A percentile compares a stretch with the other conserved stretches of the same genome.
Evolutionary conservation across 805 yeast species (phyloP).

Genomic region (Saccharomycopsis schoenii): DNA sequence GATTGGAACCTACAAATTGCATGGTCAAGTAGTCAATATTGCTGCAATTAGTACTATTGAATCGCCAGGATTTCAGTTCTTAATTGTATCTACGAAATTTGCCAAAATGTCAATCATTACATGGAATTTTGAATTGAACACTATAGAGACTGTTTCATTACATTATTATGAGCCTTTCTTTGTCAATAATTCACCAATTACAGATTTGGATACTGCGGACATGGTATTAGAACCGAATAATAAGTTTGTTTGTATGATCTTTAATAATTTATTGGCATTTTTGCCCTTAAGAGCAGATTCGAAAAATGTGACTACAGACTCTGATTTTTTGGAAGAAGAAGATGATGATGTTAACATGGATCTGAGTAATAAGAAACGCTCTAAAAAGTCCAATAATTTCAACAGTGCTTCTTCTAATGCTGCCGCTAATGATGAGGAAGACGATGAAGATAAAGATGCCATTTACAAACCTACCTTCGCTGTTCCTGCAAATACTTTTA

Average conservation of each 20-base stretch:
- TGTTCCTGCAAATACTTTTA: conserved; percentile 29
- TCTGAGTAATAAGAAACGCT: conserved; percentile 5
- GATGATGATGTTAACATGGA: conserved; percentile 11
- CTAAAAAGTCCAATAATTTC: neutral
- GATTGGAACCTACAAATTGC: conserved; percentile 37
- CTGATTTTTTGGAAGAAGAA: conserved; percentile 7
- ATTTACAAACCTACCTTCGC: conserved; percentile 13
- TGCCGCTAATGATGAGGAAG: conserved; percentile 9
- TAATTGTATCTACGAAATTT: conserved; percentile 55
- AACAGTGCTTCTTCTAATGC: neutral
- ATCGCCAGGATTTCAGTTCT: conserved; percentile 33
- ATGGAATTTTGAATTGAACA: conserved; percentile 50
- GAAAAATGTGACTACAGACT: conserved; percentile 26
- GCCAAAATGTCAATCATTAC: conserved; percentile 72
- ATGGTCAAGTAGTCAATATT: conserved; percentile 37
- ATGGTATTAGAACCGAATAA: conserved; percentile 55
- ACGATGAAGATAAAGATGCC: conserved; percentile 2
- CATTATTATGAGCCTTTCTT: conserved; percentile 79
- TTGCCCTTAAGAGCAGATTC: conserved; percentile 48
- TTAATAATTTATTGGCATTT: conserved; percentile 60
- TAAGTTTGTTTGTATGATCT: conserved; percentile 46
- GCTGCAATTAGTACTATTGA: conserved; percentile 9
- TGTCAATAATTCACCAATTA: conserved; percentile 32
- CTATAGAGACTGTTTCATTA: conserved; percentile 63
- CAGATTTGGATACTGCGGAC: conserved; percentile 29